Evolutionary conservation across 2,329 filamentous ascomycete species (phyloP).

Genomic region (Epichloe uncinata): DNA sequence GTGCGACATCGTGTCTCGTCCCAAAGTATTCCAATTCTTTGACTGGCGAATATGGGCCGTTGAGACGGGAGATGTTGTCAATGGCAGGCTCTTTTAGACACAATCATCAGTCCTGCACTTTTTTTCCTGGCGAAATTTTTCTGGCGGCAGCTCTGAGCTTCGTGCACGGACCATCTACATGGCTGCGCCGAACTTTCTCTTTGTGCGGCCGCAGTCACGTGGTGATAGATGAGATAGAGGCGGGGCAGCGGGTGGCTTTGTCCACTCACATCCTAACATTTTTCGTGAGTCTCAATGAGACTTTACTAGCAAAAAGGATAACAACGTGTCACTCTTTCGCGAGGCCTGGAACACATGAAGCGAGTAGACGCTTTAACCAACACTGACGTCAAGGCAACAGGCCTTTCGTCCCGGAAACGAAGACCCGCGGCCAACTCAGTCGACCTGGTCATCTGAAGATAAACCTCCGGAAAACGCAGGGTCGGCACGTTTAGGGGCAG

Average conservation of each 20-base stretch:
- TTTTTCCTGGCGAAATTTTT: conserved; percentile 13
- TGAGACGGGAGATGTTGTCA: conserved; percentile 2
- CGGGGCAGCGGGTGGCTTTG: conserved; percentile 1
- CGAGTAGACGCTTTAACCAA: too few species aligned
- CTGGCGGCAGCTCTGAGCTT: conserved; percentile 8
- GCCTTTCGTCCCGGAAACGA: too few species aligned
- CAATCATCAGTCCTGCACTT: not conserved
- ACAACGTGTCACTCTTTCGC: too few species aligned
- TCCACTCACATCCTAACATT: not conserved
- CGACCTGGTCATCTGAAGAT: too few species aligned
- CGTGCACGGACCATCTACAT: conserved; percentile 11
- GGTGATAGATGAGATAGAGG: conserved; percentile 3
- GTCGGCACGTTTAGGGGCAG: too few species aligned
- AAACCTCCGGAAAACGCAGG: too few species aligned
- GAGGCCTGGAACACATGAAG: too few species aligned
- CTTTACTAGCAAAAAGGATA: too few species aligned
- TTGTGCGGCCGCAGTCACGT: conserved; percentile 11
- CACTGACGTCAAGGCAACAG: too few species aligned
- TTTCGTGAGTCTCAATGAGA: too few species aligned
- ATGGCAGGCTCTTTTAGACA: not conserved
- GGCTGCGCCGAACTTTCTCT: not conserved
- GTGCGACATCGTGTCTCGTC: conserved; percentile 41
- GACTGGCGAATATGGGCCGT: conserved; percentile 11
- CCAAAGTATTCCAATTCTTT: conserved; percentile 9
- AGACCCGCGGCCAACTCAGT: too few species aligned